phyloP scores from a whole-genome alignment of 2,329 filamentous ascomycete genomes.

The Cytospora piceicola region DNA sequence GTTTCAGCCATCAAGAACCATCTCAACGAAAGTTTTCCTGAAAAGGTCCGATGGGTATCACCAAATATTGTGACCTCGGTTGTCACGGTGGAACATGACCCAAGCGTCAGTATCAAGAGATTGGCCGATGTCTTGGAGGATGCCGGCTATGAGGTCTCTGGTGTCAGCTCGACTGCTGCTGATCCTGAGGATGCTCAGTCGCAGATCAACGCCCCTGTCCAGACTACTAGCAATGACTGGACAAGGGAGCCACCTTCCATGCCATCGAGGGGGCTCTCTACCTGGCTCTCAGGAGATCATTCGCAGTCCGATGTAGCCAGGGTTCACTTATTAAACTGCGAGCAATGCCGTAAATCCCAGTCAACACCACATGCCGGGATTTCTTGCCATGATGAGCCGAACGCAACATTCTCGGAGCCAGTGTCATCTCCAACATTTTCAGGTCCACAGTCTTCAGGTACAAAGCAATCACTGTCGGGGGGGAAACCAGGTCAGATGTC shows the following conservation, averaged over 20 bases:
- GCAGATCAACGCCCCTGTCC: slow-evolving; percentile 31
- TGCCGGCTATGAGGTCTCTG: slow-evolving; percentile 63
- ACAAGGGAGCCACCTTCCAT: slow-evolving; percentile 23
- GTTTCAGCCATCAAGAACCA: slow-evolving; percentile 66
- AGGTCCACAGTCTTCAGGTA: background rate
- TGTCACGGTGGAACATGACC: slow-evolving; percentile 62
- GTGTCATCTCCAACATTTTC: slow-evolving; percentile 6
- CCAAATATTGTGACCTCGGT: slow-evolving; percentile 73
- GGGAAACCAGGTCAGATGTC: slow-evolving; percentile 26
- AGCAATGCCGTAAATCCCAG: slow-evolving; percentile 43
- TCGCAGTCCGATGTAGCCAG: slow-evolving; percentile 31
- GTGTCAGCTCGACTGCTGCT: slow-evolving; percentile 44
- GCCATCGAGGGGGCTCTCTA: slow-evolving; percentile 34
- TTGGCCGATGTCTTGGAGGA: slow-evolving; percentile 55
- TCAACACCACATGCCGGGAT: slow-evolving; percentile 19
- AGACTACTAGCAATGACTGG: slow-evolving; percentile 18
- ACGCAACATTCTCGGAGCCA: background rate
- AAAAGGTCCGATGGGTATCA: slow-evolving; percentile 61
- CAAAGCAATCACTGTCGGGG: background rate
- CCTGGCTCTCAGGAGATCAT: slow-evolving; percentile 35
- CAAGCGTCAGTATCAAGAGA: slow-evolving; percentile 48
- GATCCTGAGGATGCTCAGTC: slow-evolving; percentile 33
- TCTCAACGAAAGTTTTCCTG: slow-evolving; percentile 51
- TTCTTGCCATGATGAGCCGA: slow-evolving; percentile 1
- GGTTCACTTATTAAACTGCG: slow-evolving; percentile 49